Evolutionary conservation across 495 filamentous ascomycete species (phyloP), one percentile per base, ranked within the genome.

Genomic region (Aspergillus mulundensis): DNA sequence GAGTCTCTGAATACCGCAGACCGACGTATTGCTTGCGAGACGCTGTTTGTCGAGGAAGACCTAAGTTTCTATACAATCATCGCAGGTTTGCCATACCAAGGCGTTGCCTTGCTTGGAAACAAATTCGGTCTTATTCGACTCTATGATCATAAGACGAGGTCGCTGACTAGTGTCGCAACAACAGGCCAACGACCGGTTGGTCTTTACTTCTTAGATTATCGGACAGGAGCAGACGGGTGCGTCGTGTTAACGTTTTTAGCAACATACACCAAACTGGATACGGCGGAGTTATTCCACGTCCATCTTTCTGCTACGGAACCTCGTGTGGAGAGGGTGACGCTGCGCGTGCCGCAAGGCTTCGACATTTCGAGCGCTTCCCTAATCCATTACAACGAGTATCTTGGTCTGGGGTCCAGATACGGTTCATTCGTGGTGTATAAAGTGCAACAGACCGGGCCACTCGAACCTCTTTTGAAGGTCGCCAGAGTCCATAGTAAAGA

Each of bases 391-490:
- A 63, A 70, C 0, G 51, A 69, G 25, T 73, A 78, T 41, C 66
- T 91, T n/a, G 63, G 87, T 21, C 62, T 96, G 0, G 92, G 92
- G 4, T 88, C 87, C 7, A 79, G 87, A 28, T 67, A 70, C 23
- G 89, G 90, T 25, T 71, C 71, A 0, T 60, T 91, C 52, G 77
- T 78, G 0, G 59, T 87, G 4, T 89, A 85, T 54, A 59, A 66
- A 28, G 41, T 75, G 14, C 25, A 58, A 10, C 43, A 45, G 7
- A 16, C 54, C 19, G 58, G 68, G 19, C 36, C 53, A 15, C 54
- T 68, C 2, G 42, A 67, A n/a, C 61, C 66, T 7, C 53, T 71
- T 11, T 30, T 70, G 16, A 53, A 60, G 12, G 58, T 61, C 7
- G 57, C 62, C 19, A 62, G 66, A 55, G 66, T 81, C 34, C 84